These are phyloP conservation scores for Nelumbo lutea DNA, from an alignment of 164 flowering plant genomes.

Conservation along the genomic window DNA sequence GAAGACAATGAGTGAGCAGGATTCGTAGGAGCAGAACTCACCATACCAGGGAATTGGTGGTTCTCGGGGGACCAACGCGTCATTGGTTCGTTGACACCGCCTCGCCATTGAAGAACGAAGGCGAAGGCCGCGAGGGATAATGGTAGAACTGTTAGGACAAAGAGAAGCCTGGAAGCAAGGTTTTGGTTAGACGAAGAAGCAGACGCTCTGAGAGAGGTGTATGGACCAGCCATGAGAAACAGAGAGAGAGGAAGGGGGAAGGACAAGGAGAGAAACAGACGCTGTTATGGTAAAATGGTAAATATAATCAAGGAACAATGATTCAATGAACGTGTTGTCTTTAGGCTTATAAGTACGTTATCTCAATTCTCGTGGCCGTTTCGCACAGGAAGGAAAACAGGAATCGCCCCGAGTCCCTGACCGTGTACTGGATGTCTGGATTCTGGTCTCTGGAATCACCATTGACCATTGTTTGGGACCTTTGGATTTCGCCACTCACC, in stretches of 20 bases:
- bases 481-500: too few relatives aligned
- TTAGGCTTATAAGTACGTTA: too few relatives aligned
- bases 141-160: conserved; percentile 71
- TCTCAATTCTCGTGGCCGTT: too few relatives aligned
- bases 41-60: conserved; percentile 66
- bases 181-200: conserved; percentile 23
- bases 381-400: too few relatives aligned
- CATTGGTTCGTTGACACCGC: conserved; percentile 70
- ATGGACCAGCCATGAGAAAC: conserved; percentile 48
- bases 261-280: too few relatives aligned
- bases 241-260: not conserved
- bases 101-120: conserved; percentile 86
- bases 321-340: too few relatives aligned
- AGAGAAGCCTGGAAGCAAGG: conserved; percentile 46
- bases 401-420: too few relatives aligned
- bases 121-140: conserved; percentile 74
- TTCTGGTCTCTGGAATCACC: too few relatives aligned
- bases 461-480: too few relatives aligned
- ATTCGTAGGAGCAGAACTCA: conserved; percentile 24
- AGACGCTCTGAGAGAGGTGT: conserved; percentile 18
- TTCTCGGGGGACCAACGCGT: conserved; percentile 61
- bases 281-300: too few relatives aligned
- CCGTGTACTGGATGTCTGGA: too few relatives aligned
- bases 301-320: too few relatives aligned
- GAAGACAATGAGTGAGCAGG: conserved; percentile 9